These are phyloP conservation scores for Xanthoconium stramineum DNA, from an alignment of 768 basidiomycete species.

Conservation along the genomic window DNA sequence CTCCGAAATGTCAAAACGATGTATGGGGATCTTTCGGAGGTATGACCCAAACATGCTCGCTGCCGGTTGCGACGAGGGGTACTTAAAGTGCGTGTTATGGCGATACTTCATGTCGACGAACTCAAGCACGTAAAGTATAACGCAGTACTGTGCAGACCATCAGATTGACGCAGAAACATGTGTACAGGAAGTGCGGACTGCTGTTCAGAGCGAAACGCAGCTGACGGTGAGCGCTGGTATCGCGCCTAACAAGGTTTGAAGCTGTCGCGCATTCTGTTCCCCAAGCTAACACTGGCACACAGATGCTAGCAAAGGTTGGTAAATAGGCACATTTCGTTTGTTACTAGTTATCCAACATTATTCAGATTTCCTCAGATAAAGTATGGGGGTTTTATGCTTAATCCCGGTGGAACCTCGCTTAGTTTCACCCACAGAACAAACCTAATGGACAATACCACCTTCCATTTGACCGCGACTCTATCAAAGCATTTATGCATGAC, in stretches of 20 bases:
- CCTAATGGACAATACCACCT: constrained; percentile 90
- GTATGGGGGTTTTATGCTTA: constrained; percentile 35
- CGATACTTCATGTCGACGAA: neutral
- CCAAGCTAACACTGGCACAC: constrained; percentile 9
- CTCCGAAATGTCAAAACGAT: constrained; percentile 62
- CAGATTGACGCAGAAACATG: constrained; percentile 65
- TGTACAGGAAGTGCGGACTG: constrained; percentile 70
- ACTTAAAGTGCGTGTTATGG: constrained; percentile 65
- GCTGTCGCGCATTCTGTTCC: constrained; percentile 13
- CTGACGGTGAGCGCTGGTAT: constrained; percentile 95
- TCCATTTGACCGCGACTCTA: constrained; percentile 56
- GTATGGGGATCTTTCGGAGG: constrained; percentile 64
- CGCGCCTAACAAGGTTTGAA: constrained; percentile 84
- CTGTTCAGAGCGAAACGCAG: constrained; percentile 73
- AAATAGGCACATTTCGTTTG: constrained; percentile 10
- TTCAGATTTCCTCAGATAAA: constrained; percentile 90
- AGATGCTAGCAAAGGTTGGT: constrained; percentile 95
- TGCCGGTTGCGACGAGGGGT: constrained; percentile 88
- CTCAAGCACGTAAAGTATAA: constrained; percentile 55
- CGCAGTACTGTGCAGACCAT: constrained; percentile 73
- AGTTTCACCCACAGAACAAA: constrained; percentile 61
- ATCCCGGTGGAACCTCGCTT: neutral
- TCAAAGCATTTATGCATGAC: constrained; percentile 74
- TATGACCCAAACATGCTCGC: constrained; percentile 75
- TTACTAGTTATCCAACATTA: constrained; percentile 3